Evolutionary conservation across 129 eudicot species (phyloP).

Genomic region (Oenanthe sinensis): DNA sequence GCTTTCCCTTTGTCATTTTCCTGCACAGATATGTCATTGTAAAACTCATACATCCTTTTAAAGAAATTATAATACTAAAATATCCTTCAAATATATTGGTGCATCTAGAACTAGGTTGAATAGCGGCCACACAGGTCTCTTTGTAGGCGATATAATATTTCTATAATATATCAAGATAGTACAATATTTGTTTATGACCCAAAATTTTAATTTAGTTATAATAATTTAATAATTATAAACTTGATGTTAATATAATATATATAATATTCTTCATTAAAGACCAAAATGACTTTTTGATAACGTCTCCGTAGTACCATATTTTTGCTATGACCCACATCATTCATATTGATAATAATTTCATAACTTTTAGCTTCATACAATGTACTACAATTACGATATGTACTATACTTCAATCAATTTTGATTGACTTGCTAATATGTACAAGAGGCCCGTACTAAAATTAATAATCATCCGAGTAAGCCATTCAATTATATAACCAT

Average conservation of each 20-base stretch:
- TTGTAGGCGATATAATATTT: not conserved
- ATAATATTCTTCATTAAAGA: not conserved
- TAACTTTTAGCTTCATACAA: not conserved
- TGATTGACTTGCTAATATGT: not conserved
- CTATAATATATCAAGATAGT: not conserved
- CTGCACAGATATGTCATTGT: slow-evolving; percentile 25
- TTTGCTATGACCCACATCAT: not conserved
- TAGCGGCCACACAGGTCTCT: not conserved
- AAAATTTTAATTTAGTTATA: not conserved
- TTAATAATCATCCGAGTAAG: not conserved
- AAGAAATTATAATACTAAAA: not conserved
- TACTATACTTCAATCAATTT: not conserved
- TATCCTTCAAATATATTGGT: not conserved
- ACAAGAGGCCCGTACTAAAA: not conserved
- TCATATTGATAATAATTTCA: not conserved
- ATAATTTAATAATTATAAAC: not conserved
- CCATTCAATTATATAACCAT: not conserved
- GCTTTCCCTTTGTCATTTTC: slow-evolving; percentile 87
- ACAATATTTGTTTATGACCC: not conserved
- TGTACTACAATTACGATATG: not conserved
- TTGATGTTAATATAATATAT: not conserved
- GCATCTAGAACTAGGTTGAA: not conserved
- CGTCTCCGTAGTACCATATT: not conserved
- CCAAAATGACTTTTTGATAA: not conserved
- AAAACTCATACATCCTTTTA: not conserved